Evolutionary conservation across 169 alveolate genomes (phyloP).

Genomic region (Perkinsus chesapeaki): DNA sequence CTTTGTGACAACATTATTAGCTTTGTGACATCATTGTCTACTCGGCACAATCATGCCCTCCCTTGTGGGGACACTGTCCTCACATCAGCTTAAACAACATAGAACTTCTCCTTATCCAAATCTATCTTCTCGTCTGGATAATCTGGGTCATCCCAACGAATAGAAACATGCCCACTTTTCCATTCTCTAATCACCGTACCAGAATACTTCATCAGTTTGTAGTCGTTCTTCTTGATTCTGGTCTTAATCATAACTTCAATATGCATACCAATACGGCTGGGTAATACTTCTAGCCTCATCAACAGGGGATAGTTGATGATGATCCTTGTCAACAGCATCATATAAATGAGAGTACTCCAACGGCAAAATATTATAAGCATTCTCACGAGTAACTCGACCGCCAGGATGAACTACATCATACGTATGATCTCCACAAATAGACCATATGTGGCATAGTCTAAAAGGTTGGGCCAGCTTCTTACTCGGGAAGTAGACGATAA

Average conservation of each 20-base stretch:
- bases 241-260: background rate
- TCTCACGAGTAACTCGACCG: background rate
- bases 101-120: background rate
- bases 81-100: background rate
- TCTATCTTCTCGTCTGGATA: background rate
- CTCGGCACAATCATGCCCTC: background rate
- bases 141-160: background rate
- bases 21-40: no score
- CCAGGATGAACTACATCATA: background rate
- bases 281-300: background rate
- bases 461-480: background rate
- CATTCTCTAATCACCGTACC: background rate
- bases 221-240: background rate
- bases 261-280: background rate
- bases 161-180: background rate
- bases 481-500: background rate
- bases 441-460: background rate
- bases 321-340: background rate
- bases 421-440: background rate
- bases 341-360: background rate
- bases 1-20: no score
- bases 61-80: background rate
- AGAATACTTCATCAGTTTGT: background rate
- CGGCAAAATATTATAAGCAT: background rate
- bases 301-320: background rate